Conservation (phyloP, 306 rosid genomes). For the Prinsepia uniflora region DNA sequence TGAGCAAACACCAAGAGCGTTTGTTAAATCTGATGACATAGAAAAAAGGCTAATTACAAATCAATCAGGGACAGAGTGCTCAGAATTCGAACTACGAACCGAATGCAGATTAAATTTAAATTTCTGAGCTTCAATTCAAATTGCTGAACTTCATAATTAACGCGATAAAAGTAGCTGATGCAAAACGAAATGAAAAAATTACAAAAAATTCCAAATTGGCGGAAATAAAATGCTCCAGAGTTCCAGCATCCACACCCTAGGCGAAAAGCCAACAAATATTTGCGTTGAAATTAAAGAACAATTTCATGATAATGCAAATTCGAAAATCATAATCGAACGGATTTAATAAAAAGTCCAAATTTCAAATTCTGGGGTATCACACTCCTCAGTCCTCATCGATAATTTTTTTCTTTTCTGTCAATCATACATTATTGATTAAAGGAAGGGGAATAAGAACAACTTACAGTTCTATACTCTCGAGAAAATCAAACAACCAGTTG, state of each 20-base stretch:
- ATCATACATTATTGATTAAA: neutral
- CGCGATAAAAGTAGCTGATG: neutral
- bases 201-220: neutral
- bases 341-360: neutral
- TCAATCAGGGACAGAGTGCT: neutral
- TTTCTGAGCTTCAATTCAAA: neutral
- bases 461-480: constrained; percentile 18
- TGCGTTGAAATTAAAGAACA: neutral
- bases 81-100: no score
- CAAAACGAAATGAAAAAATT: neutral
- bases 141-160: neutral
- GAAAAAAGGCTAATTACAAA: no score
- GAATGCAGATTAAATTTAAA: neutral
- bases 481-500: constrained; percentile 26
- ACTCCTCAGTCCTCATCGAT: neutral
- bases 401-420: neutral
- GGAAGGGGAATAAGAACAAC: constrained; percentile 6
- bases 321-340: neutral
- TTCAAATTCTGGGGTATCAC: neutral
- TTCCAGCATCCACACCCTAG: neutral
- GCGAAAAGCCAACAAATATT: neutral
- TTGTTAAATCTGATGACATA: neutral
- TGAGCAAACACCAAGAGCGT: neutral
- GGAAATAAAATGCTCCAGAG: neutral
- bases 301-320: neutral